Conservation (phyloP, 176 grass and related monocot species). For the Oryza meyeriana region DNA sequence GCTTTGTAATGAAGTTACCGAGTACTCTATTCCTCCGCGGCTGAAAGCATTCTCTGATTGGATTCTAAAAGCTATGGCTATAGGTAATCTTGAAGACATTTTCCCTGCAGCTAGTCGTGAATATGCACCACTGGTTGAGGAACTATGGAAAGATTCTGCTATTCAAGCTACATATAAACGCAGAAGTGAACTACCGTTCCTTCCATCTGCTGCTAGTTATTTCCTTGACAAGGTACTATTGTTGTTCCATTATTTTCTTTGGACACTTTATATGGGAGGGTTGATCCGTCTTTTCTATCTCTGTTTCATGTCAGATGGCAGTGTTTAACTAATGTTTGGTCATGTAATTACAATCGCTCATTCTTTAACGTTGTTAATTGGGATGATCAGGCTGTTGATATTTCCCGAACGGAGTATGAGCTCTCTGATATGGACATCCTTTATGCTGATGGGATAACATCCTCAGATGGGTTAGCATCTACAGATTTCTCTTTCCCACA, state of each 20-base stretch:
- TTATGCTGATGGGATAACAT: constrained; percentile 75
- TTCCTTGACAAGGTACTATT: constrained; percentile 86
- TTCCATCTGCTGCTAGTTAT: constrained; percentile 70
- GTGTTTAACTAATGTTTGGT: not conserved
- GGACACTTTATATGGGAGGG: not conserved
- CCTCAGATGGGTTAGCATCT: constrained; percentile 64
- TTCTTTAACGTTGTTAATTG: constrained; percentile 23
- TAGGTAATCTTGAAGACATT: constrained; percentile 88
- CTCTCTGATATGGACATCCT: constrained; percentile 81
- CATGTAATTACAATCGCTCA: not conserved
- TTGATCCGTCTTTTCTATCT: not conserved
- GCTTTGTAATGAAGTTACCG: constrained; percentile 32
- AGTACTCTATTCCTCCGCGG: constrained; percentile 64
- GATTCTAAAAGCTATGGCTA: constrained; percentile 90
- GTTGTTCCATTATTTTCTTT: not conserved
- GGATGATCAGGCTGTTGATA: constrained; percentile 75
- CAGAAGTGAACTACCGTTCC: constrained; percentile 60
- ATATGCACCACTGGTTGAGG: constrained; percentile 90
- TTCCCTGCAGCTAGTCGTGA: constrained; percentile 82
- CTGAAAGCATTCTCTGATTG: constrained; percentile 87
- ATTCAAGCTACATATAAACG: constrained; percentile 88
- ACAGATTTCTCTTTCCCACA: constrained; percentile 71
- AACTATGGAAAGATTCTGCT: constrained; percentile 92
- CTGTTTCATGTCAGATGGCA: not conserved
- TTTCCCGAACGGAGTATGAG: constrained; percentile 84